phyloP scores from a whole-genome alignment of 2,329 filamentous ascomycete genomes.

The Triangularia verruculosa region DNA sequence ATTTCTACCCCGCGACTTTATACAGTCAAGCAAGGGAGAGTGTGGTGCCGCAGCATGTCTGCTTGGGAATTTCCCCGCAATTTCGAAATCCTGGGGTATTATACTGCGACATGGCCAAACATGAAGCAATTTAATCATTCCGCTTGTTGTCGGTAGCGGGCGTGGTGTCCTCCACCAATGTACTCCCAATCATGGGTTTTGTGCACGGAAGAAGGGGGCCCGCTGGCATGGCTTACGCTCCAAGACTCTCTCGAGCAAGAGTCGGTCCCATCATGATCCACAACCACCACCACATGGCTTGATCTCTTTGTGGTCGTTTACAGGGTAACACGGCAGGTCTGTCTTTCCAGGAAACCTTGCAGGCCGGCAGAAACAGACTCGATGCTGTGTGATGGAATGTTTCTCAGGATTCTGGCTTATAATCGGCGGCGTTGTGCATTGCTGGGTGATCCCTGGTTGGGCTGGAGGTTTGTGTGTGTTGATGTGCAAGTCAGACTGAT shows the following conservation, averaged over 20 bases:
- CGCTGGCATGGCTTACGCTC: not conserved
- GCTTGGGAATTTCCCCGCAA: not conserved
- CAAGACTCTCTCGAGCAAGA: not conserved
- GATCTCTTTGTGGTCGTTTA: not conserved
- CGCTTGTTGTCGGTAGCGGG: not conserved
- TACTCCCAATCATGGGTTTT: not conserved
- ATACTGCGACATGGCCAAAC: not conserved
- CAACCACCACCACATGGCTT: not conserved
- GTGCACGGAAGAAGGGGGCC: not conserved
- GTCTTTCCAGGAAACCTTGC: too few species aligned
- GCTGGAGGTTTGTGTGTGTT: too few species aligned
- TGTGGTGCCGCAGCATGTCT: not conserved
- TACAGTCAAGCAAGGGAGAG: slow-evolving; percentile 29
- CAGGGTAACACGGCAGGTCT: not conserved
- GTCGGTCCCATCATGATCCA: not conserved
- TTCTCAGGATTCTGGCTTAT: not conserved
- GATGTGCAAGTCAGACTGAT: not conserved
- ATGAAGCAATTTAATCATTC: not conserved
- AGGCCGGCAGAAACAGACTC: not conserved
- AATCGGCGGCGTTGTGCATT: not conserved
- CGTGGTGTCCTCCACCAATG: too few species aligned
- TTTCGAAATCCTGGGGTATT: not conserved
- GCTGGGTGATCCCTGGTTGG: not conserved
- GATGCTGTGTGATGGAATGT: not conserved
- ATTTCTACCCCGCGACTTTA: slow-evolving; percentile 29